Conservation (phyloP, 108 stramenopile species). For the Stephanodiscus triporus region DNA sequence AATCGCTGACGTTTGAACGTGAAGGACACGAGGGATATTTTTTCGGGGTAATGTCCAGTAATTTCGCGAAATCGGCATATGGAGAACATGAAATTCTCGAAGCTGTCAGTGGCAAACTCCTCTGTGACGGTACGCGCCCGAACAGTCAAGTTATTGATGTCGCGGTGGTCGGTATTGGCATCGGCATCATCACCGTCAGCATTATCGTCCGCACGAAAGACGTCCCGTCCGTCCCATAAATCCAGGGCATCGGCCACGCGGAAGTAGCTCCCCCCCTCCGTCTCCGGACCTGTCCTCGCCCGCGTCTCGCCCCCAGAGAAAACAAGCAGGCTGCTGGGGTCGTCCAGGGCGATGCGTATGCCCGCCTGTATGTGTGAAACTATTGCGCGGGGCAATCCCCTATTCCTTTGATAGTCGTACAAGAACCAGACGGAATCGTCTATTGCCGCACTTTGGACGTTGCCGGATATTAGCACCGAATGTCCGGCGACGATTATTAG, state of each 20-base stretch:
- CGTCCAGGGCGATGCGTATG: slow-evolving; percentile 68
- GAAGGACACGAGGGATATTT: slow-evolving; percentile 93
- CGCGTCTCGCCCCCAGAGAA: slow-evolving; percentile 96
- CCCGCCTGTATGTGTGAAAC: slow-evolving; percentile 90
- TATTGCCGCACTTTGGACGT: slow-evolving; percentile 60
- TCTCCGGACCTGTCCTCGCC: slow-evolving; percentile 79
- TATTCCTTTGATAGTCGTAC: slow-evolving; percentile 86
- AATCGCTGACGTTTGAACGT: slow-evolving; percentile 93
- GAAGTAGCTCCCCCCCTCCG: slow-evolving; percentile 87
- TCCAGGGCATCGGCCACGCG: slow-evolving; percentile 82
- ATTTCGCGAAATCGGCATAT: slow-evolving; percentile 95
- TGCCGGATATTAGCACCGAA: slow-evolving; percentile 67
- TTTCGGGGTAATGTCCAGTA: slow-evolving; percentile 88
- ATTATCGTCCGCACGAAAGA: slow-evolving; percentile 6
- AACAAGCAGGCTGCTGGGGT: slow-evolving; percentile 82
- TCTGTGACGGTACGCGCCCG: slow-evolving; percentile 83
- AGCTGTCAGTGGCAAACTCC: slow-evolving; percentile 96
- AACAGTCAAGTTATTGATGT: slow-evolving; percentile 36
- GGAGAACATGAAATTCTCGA: slow-evolving; percentile 96
- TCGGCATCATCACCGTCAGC: not conserved
- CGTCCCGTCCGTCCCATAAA: slow-evolving; percentile 69
- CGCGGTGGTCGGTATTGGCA: not conserved
- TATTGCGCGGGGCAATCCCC: slow-evolving; percentile 89
- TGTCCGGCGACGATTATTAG: slow-evolving; percentile 90
- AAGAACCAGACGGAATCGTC: slow-evolving; percentile 93